phyloP scores from a whole-genome alignment of 1,139 yeast genomes.

The Candida smagusa region DNA sequence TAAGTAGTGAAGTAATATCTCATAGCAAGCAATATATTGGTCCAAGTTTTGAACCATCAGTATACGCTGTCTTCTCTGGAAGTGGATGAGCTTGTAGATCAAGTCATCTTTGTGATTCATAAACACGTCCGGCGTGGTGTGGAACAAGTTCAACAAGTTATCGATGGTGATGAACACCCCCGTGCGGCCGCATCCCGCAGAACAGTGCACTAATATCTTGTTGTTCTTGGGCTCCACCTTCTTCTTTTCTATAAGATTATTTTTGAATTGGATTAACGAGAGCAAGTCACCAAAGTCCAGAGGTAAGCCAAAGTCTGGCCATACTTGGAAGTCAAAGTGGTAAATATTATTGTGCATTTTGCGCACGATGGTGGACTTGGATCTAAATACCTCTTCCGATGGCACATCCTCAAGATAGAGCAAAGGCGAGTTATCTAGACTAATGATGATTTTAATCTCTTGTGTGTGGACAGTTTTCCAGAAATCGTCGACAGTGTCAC shows the following conservation, averaged over 20 bases:
- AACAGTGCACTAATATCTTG: constrained; percentile 28
- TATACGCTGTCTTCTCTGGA: constrained; percentile 41
- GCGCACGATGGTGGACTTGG: constrained; percentile 16
- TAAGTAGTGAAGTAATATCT: constrained; percentile 32
- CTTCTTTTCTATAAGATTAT: constrained; percentile 24
- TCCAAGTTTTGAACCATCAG: constrained; percentile 48
- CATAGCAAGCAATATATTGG: constrained; percentile 44
- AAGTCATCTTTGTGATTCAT: constrained; percentile 14
- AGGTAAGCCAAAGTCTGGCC: constrained; percentile 85
- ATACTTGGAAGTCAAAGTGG: constrained; percentile 68
- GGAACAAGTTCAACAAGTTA: constrained; percentile 12
- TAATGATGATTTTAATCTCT: constrained; percentile 60
- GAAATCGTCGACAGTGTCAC: constrained; percentile 39
- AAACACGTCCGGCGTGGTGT: constrained; percentile 6
- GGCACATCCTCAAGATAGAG: constrained; percentile 10
- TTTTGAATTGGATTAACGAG: constrained; percentile 50
- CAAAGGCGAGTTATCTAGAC: constrained; percentile 50
- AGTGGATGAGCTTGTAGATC: constrained; percentile 36
- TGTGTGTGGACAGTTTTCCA: constrained; percentile 51
- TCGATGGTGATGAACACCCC: constrained; percentile 19
- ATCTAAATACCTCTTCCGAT: constrained; percentile 7
- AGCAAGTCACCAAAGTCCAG: constrained; percentile 50
- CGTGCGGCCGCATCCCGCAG: constrained; percentile 18
- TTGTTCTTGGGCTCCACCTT: constrained; percentile 9
- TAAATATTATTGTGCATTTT: constrained; percentile 33